phyloP scores from a whole-genome alignment of 306 rosid genomes.

The Rubus idaeus region DNA sequence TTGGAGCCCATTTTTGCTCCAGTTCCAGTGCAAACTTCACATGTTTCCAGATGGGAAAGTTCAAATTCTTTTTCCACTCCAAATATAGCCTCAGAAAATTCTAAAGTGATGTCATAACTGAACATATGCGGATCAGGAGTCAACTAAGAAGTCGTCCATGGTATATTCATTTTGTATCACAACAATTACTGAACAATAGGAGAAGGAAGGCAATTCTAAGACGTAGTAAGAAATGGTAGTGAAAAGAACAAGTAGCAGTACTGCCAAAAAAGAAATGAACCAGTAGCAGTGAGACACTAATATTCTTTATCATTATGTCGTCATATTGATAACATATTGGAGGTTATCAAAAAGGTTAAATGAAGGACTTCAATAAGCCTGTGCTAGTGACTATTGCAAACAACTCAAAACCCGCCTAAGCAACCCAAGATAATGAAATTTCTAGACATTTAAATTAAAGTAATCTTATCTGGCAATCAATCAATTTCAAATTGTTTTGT shows the following conservation, averaged over 20 bases:
- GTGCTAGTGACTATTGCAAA: slow-evolving; percentile 1
- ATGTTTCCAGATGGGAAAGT: slow-evolving; percentile 93
- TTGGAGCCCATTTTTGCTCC: slow-evolving; percentile 85
- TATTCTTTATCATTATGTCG: background rate
- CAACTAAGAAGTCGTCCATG: slow-evolving; percentile 18
- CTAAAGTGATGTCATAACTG: slow-evolving; percentile 88
- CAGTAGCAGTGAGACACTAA: background rate
- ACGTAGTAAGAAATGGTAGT: background rate
- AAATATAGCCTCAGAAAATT: slow-evolving; percentile 83
- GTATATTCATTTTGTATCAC: slow-evolving; percentile 3
- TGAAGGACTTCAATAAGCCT: background rate
- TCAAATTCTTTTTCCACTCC: slow-evolving; percentile 93
- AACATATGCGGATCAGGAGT: slow-evolving; percentile 41
- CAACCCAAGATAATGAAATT: background rate
- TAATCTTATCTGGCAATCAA: slow-evolving; percentile 9
- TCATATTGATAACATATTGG: background rate
- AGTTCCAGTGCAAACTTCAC: slow-evolving; percentile 84
- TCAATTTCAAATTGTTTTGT: background rate
- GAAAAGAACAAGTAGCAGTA: background rate
- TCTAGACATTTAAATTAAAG: background rate
- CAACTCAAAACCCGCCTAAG: background rate
- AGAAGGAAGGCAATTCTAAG: slow-evolving; percentile 2
- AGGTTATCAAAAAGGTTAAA: background rate
- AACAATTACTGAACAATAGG: slow-evolving; percentile 14
- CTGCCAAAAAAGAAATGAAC: background rate